These are phyloP conservation scores for Syzygium aqueum DNA, from an alignment of 345 rosid species.

Conservation along the genomic window DNA sequence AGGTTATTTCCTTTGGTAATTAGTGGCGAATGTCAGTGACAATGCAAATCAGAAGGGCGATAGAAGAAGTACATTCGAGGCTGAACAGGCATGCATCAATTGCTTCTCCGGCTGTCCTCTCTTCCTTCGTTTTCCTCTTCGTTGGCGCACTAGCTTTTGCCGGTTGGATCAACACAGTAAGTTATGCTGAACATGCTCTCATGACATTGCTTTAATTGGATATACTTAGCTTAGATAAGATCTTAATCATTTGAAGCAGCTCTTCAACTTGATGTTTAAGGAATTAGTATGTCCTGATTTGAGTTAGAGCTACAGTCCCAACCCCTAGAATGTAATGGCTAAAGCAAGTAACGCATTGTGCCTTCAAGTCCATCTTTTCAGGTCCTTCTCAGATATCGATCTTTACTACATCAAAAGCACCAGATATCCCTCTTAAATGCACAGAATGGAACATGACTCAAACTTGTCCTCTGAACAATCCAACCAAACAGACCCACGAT, in stretches of 20 bases:
- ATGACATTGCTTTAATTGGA: not conserved
- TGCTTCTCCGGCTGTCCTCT: not conserved
- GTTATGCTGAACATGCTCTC: not conserved
- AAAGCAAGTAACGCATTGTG: not conserved
- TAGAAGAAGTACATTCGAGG: not conserved
- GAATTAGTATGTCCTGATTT: not conserved
- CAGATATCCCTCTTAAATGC: not conserved
- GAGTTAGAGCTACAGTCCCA: not conserved
- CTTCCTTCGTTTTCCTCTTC: conserved; percentile 10
- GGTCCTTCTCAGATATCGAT: not conserved
- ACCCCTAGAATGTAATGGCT: not conserved
- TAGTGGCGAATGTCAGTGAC: not conserved
- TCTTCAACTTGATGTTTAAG: not conserved
- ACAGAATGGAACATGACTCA: conserved; percentile 4
- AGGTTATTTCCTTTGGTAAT: not conserved
- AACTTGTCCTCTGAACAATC: conserved; percentile 12
- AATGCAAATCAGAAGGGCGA: not conserved
- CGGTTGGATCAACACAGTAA: not conserved
- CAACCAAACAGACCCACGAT: conserved; percentile 7
- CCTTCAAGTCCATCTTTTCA: not conserved
- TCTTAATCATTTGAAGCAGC: not conserved
- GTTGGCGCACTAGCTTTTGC: conserved; percentile 13
- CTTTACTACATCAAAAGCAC: not conserved
- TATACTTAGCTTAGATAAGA: not conserved
- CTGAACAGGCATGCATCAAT: not conserved